phyloP scores from a whole-genome alignment of 257 asterid genomes.

The Gentiana dahurica region DNA sequence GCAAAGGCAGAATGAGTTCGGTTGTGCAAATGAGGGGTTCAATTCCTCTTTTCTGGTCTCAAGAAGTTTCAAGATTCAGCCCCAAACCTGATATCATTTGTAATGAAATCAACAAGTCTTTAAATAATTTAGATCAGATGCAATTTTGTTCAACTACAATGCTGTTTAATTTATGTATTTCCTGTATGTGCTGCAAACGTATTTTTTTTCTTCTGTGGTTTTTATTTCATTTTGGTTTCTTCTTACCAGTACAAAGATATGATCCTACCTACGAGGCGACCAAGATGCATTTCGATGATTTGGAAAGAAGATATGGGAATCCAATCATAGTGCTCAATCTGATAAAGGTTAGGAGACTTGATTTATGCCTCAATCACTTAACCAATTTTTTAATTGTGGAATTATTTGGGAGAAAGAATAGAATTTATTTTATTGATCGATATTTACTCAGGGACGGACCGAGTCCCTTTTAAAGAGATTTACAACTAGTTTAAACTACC shows the following conservation, averaged over 20 bases:
- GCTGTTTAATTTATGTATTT: slow-evolving; percentile 8
- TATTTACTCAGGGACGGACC: not conserved
- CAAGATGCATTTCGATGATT: slow-evolving; percentile 80
- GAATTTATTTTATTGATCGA: no score
- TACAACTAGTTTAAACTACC: no score
- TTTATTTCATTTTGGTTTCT: slow-evolving; percentile 14
- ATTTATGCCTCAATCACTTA: no score
- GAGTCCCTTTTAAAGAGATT: not conserved
- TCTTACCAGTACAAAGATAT: slow-evolving; percentile 84
- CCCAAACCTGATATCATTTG: slow-evolving; percentile 98
- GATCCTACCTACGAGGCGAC: slow-evolving; percentile 99
- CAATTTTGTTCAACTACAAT: not conserved
- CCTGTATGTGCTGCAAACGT: not conserved
- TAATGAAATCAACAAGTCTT: slow-evolving; percentile 28
- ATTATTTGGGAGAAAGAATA: no score
- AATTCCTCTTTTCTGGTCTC: slow-evolving; percentile 99
- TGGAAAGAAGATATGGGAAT: slow-evolving; percentile 88
- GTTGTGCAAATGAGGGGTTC: slow-evolving; percentile 99
- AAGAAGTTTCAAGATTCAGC: slow-evolving; percentile 98
- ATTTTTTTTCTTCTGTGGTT: slow-evolving; percentile 1
- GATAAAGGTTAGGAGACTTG: slow-evolving; percentile 55
- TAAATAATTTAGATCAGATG: slow-evolving; percentile 1
- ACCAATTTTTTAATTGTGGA: no score
- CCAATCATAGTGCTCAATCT: slow-evolving; percentile 94
- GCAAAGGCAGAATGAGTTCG: slow-evolving; percentile 97